Evolutionary conservation across 148 eudicot genomes (phyloP).

Genomic region (Rhododendron griersonianum): DNA sequence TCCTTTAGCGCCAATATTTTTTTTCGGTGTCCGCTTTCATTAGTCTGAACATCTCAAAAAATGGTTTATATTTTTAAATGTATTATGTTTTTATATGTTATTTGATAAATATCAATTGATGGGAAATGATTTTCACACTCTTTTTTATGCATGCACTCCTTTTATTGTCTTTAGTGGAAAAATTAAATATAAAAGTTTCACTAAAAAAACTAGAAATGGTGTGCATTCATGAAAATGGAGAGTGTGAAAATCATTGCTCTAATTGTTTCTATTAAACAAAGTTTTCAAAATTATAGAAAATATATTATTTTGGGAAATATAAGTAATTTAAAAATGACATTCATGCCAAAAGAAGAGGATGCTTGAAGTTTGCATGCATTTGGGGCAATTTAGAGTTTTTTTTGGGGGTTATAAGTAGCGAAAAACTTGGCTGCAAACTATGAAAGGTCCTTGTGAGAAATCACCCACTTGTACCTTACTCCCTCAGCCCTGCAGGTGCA

Average conservation of each 20-base stretch:
- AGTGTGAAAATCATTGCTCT: not conserved
- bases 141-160: not conserved
- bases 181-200: not conserved
- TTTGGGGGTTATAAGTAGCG: not conserved
- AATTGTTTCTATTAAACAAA: not conserved
- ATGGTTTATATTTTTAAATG: too few relatives aligned
- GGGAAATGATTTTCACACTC: not conserved
- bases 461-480: not conserved
- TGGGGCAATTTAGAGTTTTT: not conserved
- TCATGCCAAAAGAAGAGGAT: not conserved
- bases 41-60: too few relatives aligned
- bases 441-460: not conserved
- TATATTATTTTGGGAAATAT: not conserved
- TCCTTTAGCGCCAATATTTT: not conserved
- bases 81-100: too few relatives aligned
- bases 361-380: not conserved
- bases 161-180: not conserved
- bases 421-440: not conserved
- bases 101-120: too few relatives aligned
- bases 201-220: not conserved
- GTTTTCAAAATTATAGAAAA: not conserved
- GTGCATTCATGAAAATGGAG: not conserved
- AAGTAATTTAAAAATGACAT: not conserved
- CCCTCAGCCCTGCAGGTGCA: constrained; percentile 26
- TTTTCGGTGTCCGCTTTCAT: not conserved